Conservation (phyloP, 208 protist genomes). For the Tritrichomonas foetus region DNA sequence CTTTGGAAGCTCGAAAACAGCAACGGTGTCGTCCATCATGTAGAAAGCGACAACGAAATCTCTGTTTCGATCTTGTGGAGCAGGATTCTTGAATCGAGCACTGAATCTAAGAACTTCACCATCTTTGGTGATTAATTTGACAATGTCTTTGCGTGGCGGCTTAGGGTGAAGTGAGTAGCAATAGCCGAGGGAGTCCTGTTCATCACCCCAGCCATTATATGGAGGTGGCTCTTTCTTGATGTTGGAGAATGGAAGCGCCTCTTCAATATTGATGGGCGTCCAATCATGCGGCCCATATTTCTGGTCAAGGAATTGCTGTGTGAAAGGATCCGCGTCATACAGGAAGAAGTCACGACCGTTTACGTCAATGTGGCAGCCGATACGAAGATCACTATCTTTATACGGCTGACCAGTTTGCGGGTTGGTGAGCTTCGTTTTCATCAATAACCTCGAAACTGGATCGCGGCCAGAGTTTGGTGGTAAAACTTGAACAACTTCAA, state of each 20-base stretch:
- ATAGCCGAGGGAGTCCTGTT: not conserved
- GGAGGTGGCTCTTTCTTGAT: not conserved
- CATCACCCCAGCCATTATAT: conserved; percentile 16
- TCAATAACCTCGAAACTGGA: conserved; percentile 75
- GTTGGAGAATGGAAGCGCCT: not conserved
- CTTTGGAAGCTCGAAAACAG: conserved; percentile 40
- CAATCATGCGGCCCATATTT: not conserved
- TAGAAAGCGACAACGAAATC: conserved; percentile 45
- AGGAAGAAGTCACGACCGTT: conserved; percentile 77
- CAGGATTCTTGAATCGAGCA: conserved; percentile 42
- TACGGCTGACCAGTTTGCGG: not conserved
- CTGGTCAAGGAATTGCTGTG: conserved; percentile 69
- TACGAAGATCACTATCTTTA: not conserved
- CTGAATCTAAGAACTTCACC: conserved; percentile 40
- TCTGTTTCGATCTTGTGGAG: conserved; percentile 44
- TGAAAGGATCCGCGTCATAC: conserved; percentile 82
- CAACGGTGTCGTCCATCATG: conserved; percentile 40
- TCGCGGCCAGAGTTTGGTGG: conserved; percentile 81
- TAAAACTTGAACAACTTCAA: conserved; percentile 74
- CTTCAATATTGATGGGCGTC: not conserved
- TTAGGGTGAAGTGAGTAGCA: conserved; percentile 6
- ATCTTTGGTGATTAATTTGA: not conserved
- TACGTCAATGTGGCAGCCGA: conserved; percentile 70
- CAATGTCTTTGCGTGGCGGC: not conserved
- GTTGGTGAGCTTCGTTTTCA: conserved; percentile 71